Base-by-base conservation (phyloP, 306 rosid genomes). In the Medicago arabica region DNA sequence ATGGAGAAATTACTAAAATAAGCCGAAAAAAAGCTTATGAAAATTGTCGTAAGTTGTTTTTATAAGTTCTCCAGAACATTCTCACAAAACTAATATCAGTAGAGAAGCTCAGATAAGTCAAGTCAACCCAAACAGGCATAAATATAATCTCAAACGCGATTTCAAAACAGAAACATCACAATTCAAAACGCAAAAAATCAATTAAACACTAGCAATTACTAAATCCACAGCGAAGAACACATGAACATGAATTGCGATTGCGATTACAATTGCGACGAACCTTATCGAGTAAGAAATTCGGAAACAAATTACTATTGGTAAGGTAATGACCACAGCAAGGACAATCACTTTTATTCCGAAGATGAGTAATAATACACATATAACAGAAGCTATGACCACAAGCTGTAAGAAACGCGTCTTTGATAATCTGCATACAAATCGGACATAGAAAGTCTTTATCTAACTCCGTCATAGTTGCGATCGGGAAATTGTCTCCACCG, bases 381-480 rank as follows among this genome's bases (percentile, higher is more conserved):
- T 92, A 95, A 84, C 99, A 95, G 85, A 95, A 95, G 85, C 97
- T 92, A 74, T 95, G 99, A 2, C 99, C 97, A 58, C 99, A 95
- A 0, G 90, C 81, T 0, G 98, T 95, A 51, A 95, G 97, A 79
- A 95, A 92, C 2, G 97, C 91, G 54, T 89, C 98, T 82, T 87
- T 92, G 44, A 95, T 87, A 51, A 88, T 83, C 90, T 95, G 99
- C 97, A 95, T 95, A 78, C 99, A 95, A 87, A 95, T 95, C 83
- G 99, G 99, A 38, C 99, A 95, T 0, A 95, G 82, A 67, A 90
- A 88, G 61, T 95, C 99, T 76, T 85, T 95, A 72, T 95, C 99
- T 62, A 81, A 82, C 69, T 92, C 92, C 10, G 86, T 28, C 41
- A 75, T 53, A 61, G 80, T 15, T 0, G 76, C 31, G 1, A 75